phyloP scores from a whole-genome alignment of 2,329 filamentous ascomycete genomes.

The Fusarium tjaetaba region DNA sequence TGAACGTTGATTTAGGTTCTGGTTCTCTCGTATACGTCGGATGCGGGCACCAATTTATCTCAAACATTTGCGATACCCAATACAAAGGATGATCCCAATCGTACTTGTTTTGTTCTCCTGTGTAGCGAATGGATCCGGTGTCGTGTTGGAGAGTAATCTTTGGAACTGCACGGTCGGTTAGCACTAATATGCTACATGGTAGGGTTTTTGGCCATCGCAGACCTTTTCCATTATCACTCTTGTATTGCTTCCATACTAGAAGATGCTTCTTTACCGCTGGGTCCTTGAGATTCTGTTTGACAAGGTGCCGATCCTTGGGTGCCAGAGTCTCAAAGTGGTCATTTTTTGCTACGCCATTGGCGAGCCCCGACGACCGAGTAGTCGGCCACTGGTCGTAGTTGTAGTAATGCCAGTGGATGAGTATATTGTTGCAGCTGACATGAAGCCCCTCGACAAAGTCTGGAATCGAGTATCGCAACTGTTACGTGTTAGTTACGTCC shows the following conservation, averaged over 20 bases:
- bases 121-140: conserved; percentile 19
- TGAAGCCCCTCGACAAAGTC: conserved; percentile 57
- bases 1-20: background rate
- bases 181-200: background rate
- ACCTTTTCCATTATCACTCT: conserved; percentile 39
- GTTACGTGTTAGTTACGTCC: background rate
- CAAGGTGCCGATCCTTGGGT: conserved; percentile 46
- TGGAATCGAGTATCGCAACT: conserved; percentile 53
- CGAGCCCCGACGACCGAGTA: conserved; percentile 40
- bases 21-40: conserved; percentile 44
- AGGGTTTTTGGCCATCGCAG: background rate
- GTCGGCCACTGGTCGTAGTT: conserved; percentile 48
- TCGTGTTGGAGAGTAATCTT: background rate
- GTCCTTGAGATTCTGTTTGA: conserved; percentile 45
- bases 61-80: conserved; percentile 59
- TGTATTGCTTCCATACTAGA: conserved; percentile 39
- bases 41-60: conserved; percentile 52
- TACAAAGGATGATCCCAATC: conserved; percentile 55
- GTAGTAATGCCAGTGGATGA: conserved; percentile 63
- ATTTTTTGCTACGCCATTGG: conserved; percentile 15
- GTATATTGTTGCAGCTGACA: conserved; percentile 56
- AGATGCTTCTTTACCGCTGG: conserved; percentile 40
- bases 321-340: conserved; percentile 46
- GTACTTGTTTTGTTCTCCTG: conserved; percentile 39
- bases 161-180: conserved; percentile 18